A percentile compares a stretch with the other conserved stretches of the same genome.
Conservation (phyloP, 331 rosid genomes). For the Phaseolus coccineus region DNA sequence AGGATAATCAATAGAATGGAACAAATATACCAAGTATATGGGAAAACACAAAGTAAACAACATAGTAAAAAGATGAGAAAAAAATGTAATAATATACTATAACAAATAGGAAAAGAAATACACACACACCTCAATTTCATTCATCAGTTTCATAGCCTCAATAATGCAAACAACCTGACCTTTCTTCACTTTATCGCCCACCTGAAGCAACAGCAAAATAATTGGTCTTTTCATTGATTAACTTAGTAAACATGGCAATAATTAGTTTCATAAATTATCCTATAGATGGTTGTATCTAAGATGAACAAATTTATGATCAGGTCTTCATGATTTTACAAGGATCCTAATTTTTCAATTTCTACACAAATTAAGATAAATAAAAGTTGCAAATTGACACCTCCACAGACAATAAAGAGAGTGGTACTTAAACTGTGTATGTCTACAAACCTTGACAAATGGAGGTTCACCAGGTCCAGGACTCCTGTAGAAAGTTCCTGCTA, state of each 20-base stretch:
- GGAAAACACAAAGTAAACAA: slow-evolving; percentile 19
- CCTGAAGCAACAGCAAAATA: slow-evolving; percentile 56
- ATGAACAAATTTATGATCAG: too few relatives aligned
- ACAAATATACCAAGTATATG: not conserved
- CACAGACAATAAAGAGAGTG: slow-evolving; percentile 16
- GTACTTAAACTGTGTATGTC: not conserved
- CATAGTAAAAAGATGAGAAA: not conserved
- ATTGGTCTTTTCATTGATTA: slow-evolving; percentile 2
- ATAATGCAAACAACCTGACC: slow-evolving; percentile 90
- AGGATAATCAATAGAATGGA: too few relatives aligned
- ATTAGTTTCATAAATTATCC: slow-evolving; percentile 20
- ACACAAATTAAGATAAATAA: too few relatives aligned
- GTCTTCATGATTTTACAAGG: too few relatives aligned
- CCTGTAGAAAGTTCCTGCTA: slow-evolving; percentile 95
- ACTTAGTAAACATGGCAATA: not conserved
- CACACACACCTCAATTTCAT: slow-evolving; percentile 81
- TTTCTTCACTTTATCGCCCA: slow-evolving; percentile 91
- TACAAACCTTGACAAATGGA: slow-evolving; percentile 79
- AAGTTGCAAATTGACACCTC: slow-evolving; percentile 13
- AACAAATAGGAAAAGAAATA: not conserved
- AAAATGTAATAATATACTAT: not conserved
- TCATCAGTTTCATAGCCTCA: slow-evolving; percentile 98
- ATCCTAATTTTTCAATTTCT: too few relatives aligned
- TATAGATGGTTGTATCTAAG: too few relatives aligned
- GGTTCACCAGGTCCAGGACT: slow-evolving; percentile 88